A percentile compares a stretch with the other conserved stretches of the same genome.
These are phyloP conservation scores for Venturia oleaginea DNA, from an alignment of 2,329 filamentous ascomycete species.

Conservation along the genomic window DNA sequence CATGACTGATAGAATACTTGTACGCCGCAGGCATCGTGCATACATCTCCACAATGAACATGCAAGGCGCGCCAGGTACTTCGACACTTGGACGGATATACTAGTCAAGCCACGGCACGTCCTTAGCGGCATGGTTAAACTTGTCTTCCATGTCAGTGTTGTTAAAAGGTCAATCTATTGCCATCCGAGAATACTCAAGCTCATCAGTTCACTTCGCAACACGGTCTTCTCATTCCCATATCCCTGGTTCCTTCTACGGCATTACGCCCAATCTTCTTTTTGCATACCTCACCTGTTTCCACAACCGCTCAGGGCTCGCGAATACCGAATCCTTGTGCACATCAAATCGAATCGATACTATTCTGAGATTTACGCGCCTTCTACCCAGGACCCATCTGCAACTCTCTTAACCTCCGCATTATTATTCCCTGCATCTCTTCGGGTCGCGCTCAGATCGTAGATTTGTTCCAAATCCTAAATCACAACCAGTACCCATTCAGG, in stretches of 20 bases:
- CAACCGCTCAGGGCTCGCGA: not conserved
- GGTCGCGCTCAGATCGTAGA: not conserved
- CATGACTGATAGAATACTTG: not conserved
- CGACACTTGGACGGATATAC: not conserved
- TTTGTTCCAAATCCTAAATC: not conserved
- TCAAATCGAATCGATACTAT: not conserved
- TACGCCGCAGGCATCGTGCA: not conserved
- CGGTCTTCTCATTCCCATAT: not conserved
- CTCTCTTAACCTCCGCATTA: not conserved
- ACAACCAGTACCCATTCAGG: not conserved
- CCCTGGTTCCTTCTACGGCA: not conserved
- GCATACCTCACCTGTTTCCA: not conserved
- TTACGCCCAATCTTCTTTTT: not conserved
- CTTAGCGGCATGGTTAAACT: not conserved
- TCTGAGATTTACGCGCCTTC: not conserved
- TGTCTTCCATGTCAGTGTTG: not conserved
- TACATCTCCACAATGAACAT: not conserved
- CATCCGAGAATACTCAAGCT: not conserved
- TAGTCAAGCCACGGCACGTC: not conserved
- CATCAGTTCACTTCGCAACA: not conserved
- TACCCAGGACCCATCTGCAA: not conserved
- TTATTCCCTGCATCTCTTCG: not conserved
- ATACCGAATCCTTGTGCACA: not conserved
- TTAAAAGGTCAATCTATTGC: constrained; percentile 2
- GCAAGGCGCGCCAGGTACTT: not conserved